Conservation (phyloP, 2,329 filamentous ascomycete species). For the Aspergillus sp. region DNA sequence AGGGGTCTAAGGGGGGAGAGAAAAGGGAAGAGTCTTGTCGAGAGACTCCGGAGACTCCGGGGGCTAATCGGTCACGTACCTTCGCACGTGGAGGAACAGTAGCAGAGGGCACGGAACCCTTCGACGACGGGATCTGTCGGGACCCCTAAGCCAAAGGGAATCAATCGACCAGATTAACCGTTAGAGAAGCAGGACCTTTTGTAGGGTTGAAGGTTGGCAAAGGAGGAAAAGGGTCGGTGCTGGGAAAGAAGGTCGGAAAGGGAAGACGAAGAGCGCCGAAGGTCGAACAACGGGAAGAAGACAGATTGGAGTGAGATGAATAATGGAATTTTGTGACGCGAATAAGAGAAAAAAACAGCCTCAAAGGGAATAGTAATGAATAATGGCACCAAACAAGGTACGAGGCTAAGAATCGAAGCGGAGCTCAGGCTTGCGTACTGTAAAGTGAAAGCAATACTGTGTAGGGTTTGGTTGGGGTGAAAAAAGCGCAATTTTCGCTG, state of each 20-base stretch:
- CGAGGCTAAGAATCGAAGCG: background rate
- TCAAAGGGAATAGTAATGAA: background rate
- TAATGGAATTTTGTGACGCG: conserved; percentile 4
- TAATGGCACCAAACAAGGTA: conserved; percentile 5
- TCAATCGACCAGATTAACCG: background rate
- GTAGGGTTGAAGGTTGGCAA: background rate
- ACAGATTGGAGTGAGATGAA: conserved; percentile 3
- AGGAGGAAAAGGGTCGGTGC: background rate
- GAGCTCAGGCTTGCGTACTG: background rate
- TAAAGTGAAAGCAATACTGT: background rate
- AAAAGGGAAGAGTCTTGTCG: background rate
- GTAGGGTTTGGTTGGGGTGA: background rate
- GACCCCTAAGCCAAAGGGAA: conserved; percentile 1
- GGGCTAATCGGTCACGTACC: conserved; percentile 17
- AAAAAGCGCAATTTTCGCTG: background rate
- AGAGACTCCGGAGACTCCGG: conserved; percentile 13
- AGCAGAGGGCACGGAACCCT: conserved; percentile 15
- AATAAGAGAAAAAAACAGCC: background rate
- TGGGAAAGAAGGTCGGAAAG: background rate
- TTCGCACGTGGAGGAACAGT: conserved; percentile 18
- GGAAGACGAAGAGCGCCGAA: background rate
- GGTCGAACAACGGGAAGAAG: conserved; percentile 2
- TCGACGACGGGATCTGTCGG: background rate
- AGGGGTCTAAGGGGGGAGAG: background rate
- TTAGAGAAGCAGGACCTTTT: background rate